phyloP scores from a whole-genome alignment of 2,329 filamentous ascomycete species.

The Beauveria pseudobassiana region DNA sequence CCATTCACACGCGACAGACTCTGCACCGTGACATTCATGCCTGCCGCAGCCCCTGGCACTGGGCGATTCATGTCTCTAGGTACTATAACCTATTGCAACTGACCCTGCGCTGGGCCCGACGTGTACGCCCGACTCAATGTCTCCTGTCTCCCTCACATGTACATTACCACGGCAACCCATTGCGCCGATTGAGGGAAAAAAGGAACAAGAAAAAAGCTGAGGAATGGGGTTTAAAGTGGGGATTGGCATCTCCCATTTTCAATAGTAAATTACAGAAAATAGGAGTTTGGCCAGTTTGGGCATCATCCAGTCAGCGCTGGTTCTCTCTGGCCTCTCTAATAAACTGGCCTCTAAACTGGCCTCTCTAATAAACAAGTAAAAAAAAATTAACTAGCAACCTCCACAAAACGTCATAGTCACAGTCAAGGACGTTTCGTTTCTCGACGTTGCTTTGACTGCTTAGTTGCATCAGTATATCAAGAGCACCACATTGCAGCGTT shows the following conservation, averaged over 20 bases:
- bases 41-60: background rate
- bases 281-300: background rate
- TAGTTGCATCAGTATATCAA: background rate
- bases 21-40: background rate
- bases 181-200: background rate
- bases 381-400: background rate
- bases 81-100: background rate
- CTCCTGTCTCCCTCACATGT: background rate
- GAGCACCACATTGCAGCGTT: background rate
- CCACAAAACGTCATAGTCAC: background rate
- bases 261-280: background rate
- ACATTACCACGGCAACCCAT: background rate
- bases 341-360: too few relatives aligned
- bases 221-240: background rate
- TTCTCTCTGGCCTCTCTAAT: background rate
- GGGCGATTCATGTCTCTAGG: background rate
- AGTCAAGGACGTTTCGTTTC: background rate
- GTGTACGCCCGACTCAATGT: too few relatives aligned
- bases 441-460: background rate
- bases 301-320: background rate
- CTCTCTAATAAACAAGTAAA: background rate
- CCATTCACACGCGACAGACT: background rate
- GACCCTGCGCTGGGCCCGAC: background rate
- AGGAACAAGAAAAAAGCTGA: background rate
- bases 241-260: background rate